Evolutionary conservation across 192 early-diverging fungal species (phyloP), one percentile per base, ranked within the genome.

Genomic region (Mortierella claussenii): DNA sequence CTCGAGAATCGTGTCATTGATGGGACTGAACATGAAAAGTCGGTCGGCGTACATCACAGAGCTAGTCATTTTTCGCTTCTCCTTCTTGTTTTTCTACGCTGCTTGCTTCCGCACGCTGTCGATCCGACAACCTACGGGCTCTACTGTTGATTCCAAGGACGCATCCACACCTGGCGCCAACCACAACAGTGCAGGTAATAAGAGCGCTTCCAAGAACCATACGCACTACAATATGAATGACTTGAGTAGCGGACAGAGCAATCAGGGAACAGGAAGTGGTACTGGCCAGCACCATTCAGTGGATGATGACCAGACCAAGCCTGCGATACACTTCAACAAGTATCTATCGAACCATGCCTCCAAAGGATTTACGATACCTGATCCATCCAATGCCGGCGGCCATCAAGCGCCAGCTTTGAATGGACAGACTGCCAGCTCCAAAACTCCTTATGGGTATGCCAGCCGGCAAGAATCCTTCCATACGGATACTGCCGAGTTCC

Each of bases 61-160:
- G 40, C 40, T 76, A 44, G 46, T 61, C 21, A 61, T 76, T 40
- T 76, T 76, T 26, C 56, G 73, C 18, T 76, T 76, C 47, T 76
- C 73, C 6, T 76, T 76, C 47, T 11, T 76, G 44, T 67, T 76
- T 65, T 76, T 76, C 37, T 76, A 76, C 33, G 73, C 73, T 0
- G 43, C 44, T 28, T 76, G 73, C n/a, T 76, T 76, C 65, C 65
- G 73, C 3, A 76, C 73, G 18, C 34, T 76, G 13, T 66, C 73
- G 11, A 67, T 76, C 24, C 64, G 73, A 26, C 73, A 76, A 31
- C 73, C 73, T 1, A 75, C 55, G 9, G 73, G 73, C n/a, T 76
- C 73, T 4, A 67, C 73, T 0, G 52, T 67, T 31, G 73, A 76
- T 6, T 67, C 73, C 28, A 76, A 76, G 36, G 65, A 49, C 7